Percentiles rank a stretch among this genome's conserved stretches.
Conservation (phyloP, 1,284 basidiomycete genomes). For the Sporisorium sorghi region DNA sequence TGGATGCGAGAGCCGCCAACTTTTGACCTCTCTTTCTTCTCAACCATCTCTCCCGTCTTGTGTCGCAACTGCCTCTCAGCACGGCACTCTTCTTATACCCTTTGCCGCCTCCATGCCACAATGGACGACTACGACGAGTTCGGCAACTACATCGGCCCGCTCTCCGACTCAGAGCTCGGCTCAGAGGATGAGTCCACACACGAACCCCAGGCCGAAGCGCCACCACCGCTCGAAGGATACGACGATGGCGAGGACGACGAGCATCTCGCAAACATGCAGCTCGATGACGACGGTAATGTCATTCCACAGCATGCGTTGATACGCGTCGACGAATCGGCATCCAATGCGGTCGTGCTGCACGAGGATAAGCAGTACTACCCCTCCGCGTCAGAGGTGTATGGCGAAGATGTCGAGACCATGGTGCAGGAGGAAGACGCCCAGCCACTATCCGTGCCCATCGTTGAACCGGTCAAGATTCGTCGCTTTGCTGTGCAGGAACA, state of each 20-base stretch:
- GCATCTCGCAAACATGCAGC: conserved; percentile 19
- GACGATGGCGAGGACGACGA: conserved; percentile 71
- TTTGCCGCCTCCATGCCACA: background rate
- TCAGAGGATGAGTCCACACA: conserved; percentile 43
- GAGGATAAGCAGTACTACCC: conserved; percentile 99
- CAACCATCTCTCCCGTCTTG: background rate
- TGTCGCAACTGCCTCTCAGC: background rate
- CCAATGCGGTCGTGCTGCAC: conserved; percentile 90
- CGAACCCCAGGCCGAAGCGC: conserved; percentile 1
- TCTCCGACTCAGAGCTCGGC: conserved; percentile 64
- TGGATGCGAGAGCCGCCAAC: background rate
- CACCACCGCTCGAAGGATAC: conserved; percentile 76
- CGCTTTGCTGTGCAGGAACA: conserved; percentile 77
- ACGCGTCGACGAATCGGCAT: conserved; percentile 70
- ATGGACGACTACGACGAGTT: conserved; percentile 69
- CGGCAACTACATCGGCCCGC: conserved; percentile 68
- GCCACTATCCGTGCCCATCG: conserved; percentile 91
- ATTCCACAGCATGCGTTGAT: conserved; percentile 56
- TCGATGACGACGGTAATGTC: conserved; percentile 72
- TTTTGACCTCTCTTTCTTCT: conserved; percentile 22
- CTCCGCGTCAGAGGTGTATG: conserved; percentile 90
- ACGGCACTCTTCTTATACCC: conserved; percentile 26
- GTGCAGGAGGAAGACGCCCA: conserved; percentile 99
- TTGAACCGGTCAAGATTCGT: conserved; percentile 96
- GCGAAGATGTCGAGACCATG: conserved; percentile 90